Evolutionary conservation across 2,329 filamentous ascomycete genomes (phyloP), one percentile per base, ranked within the genome.

Genomic region (Thielaviopsis musarum): DNA sequence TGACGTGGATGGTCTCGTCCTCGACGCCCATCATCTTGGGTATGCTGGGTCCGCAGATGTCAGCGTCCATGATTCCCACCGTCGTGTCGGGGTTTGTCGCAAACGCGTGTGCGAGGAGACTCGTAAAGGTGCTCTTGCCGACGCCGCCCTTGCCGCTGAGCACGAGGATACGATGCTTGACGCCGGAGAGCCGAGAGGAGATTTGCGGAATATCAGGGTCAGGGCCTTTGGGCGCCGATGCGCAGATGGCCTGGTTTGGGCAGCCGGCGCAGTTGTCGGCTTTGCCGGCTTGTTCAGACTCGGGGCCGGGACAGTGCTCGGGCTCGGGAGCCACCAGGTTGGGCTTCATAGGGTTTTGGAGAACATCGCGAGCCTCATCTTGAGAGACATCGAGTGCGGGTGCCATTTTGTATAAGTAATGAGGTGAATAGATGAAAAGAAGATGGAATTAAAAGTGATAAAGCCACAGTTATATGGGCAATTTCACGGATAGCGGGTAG

Each of bases 11-110:
- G 1, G 87, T 95, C 73, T 98, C 91, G 26, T 82, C 75, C 71
- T 96, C 91, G 0, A 96, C 91, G 38, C 93, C 93, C 84, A 98
- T 91, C 91, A 98, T 97, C 74, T 96, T 96, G 21, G 93, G 93
- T 66, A 98, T 96, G 64, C 84, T 89, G 0, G 93, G 93, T 0
- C 93, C 93, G 72, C 90, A 96, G 63, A 98, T 95, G 71, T 98
- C 93, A 6, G 93, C 94, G 72, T 98, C 93, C 89, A 97, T 96
- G 66, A 98, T 85, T 21, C 91, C 93, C 28, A 98, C 88, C 1
- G 82, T 88, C 60, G 76, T 85, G 53, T 85, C 81, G 0, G 85
- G 82, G 70, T 94, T 88, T 15, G 82, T 81, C 1, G 93, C 88
- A 66, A 98, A 94, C 1, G 88, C 91, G 69, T 95, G 89, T 1